Base-by-base conservation (phyloP, 2,329 filamentous ascomycete species). In the Aspergillus clavatus region DNA sequence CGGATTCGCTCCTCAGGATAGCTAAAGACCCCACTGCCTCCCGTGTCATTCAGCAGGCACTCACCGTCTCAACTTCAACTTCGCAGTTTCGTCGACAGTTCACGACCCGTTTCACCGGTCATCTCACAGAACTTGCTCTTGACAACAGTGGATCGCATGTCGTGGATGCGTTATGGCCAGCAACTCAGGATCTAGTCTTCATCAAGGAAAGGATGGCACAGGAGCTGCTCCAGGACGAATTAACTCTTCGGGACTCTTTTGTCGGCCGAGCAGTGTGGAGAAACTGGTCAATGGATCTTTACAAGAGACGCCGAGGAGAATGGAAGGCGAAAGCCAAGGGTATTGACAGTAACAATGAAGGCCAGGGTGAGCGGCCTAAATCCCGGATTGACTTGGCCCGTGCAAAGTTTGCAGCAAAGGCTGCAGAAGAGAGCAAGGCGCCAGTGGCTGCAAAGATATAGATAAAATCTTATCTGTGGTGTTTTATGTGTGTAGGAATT, bases 281-380 rank as follows among this genome's bases (percentile, higher is more conserved):
- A 52, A 87, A 87, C 58, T 88, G 84, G 84, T 77, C 74, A 27
- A 83, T 87, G 78, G 84, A 88, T 64, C 66, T 84, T 5, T 87
- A 83, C 65, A 84, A 82, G 59, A 72, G 82, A 22, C 71, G 76
- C 42, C 71, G 80, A 31, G 72, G 70, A 5, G 82, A 86, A 45
- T 88, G 84, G 84, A 73, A 82, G 46, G 72, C 72, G 45, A 75
- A 80, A 53, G 78, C 78, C 8, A 82, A 82, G 38, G 78, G 78
- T 26, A 48, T 71, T 39, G 68, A 72, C 18, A 47, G 50, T 19
- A 40, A 38, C 24, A 46, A 38, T 41, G 52, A 58, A 35, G 57
- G 52, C 11, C 39, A 46, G n/a, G 56, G 47, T 36, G 55, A 61
- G 42, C 61, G 61, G 21, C 64, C 66, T 40, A 78, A 77, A 60